These are phyloP conservation scores for Tetrapisispora fleetii DNA, from an alignment of 805 yeast species.

Conservation along the genomic window DNA sequence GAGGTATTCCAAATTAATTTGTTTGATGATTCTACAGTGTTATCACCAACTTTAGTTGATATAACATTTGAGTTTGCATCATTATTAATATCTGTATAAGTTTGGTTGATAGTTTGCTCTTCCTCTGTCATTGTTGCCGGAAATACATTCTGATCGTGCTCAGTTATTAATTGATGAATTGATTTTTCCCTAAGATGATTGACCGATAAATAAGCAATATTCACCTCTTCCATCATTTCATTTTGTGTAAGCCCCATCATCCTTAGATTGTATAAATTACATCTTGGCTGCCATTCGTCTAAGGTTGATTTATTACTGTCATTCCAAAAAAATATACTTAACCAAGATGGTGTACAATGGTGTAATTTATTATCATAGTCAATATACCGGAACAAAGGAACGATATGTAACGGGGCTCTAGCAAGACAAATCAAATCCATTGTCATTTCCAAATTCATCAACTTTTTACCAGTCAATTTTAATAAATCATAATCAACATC, in stretches of 20 bases:
- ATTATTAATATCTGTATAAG: not conserved
- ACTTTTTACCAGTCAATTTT: constrained; percentile 61
- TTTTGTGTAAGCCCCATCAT: constrained; percentile 98
- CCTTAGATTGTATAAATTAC: constrained; percentile 88
- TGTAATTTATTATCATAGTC: constrained; percentile 41
- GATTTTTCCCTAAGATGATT: constrained; percentile 27
- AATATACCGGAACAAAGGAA: constrained; percentile 74
- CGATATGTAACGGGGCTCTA: constrained; percentile 84
- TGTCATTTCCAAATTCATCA: constrained; percentile 72
- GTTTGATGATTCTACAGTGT: constrained; percentile 4
- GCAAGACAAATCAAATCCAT: constrained; percentile 83
- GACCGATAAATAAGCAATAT: constrained; percentile 47
- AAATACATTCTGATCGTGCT: constrained; percentile 52
- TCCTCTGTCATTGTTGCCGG: not conserved
- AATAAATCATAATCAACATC: constrained; percentile 81
- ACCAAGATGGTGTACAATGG: constrained; percentile 89
- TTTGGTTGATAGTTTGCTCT: not conserved
- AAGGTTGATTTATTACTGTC: constrained; percentile 35
- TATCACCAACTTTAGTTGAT: not conserved
- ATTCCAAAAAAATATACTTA: constrained; percentile 86
- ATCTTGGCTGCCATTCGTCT: constrained; percentile 79
- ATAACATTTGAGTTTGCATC: not conserved
- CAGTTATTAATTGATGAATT: constrained; percentile 51
- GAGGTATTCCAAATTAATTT: constrained; percentile 22
- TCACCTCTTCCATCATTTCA: constrained; percentile 56